Evolutionary conservation across 805 yeast genomes (phyloP), one percentile per base, ranked within the genome.

Genomic region (Suhomyces tanzawaensis): DNA sequence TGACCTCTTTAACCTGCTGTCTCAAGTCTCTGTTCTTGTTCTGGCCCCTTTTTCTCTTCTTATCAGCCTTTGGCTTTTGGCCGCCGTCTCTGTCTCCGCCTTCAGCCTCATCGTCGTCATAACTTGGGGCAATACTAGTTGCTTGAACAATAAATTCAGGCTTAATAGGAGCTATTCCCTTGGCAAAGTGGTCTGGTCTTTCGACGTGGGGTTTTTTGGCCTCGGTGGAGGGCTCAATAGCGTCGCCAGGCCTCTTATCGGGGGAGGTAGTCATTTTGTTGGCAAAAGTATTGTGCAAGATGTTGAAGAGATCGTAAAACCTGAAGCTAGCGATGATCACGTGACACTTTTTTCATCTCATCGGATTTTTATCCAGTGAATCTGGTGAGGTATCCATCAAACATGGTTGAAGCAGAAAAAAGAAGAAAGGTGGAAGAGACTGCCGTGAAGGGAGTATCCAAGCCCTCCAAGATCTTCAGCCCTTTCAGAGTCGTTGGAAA

Each of bases 401-500:
- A 8, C 6, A 57, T 53, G 60, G 52, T 47, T 32, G 57, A 55
- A 40, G 47, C 54, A 12, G 68, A 64, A 16, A 69, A 68, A 52
- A 61, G 55, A 44, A 57, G 66, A 40, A 62, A 59, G 47, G 22
- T 42, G 31, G 45, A 32, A 9, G 13, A 14, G 4, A 24, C 33
- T 16, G 26, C 26, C 13, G 19, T 29, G 2, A 27, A 31, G 13
- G 28, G 27, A 13, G 28, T 42, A 14, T 29, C 40, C 22, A 34
- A 47, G 34, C 55, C 62, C 2, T 63, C 71, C 4, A 58, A 55
- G 55, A 77, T 89, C 22, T 89, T 85, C 60, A 76, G 95, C 15
- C 96, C 96, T 0, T 89, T 86, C 58, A 71, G 96, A 63, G 85
- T 76, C 2, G 39, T 93, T 18, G 99, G 99, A 4, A 81, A 87